Percentiles rank a stretch among this genome's conserved stretches.
These are phyloP conservation scores for Coemansia sp. DNA, from an alignment of 192 early-diverging fungal species.

Conservation along the genomic window DNA sequence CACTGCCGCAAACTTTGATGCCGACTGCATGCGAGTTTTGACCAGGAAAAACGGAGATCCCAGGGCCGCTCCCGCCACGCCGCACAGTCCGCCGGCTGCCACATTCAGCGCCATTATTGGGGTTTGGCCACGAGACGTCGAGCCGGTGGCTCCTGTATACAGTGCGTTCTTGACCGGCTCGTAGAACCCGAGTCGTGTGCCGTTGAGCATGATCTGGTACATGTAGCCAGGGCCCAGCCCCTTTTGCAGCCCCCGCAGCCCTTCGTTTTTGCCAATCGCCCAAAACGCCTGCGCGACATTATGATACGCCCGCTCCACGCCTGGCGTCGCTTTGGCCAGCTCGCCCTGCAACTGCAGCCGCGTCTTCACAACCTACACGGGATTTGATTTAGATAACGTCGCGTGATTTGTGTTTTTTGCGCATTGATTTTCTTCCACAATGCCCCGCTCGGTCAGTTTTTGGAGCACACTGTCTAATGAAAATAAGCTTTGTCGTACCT, in stretches of 20 bases:
- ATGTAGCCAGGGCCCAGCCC: constrained; percentile 86
- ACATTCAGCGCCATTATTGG: constrained; percentile 62
- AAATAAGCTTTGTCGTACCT: constrained; percentile 56
- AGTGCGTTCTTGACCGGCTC: constrained; percentile 74
- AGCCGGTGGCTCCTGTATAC: constrained; percentile 46
- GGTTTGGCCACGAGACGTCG: constrained; percentile 27
- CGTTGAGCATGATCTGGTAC: constrained; percentile 93
- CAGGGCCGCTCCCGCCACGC: constrained; percentile 76
- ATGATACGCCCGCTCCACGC: constrained; percentile 62
- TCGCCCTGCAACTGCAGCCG: constrained; percentile 94
- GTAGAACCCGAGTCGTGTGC: constrained; percentile 87
- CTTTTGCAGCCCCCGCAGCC: constrained; percentile 80
- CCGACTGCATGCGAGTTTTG: constrained; percentile 85
- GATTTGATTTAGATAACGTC: background rate
- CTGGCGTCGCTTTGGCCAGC: constrained; percentile 55
- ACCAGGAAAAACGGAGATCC: constrained; percentile 88
- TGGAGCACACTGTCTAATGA: background rate
- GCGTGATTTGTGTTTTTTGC: background rate
- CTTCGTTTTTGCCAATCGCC: constrained; percentile 78
- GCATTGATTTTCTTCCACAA: no score
- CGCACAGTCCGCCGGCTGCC: constrained; percentile 71
- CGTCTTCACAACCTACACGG: constrained; percentile 81
- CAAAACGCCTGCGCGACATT: constrained; percentile 77
- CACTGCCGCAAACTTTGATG: constrained; percentile 68
- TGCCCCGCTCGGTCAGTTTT: no score